Conservation (phyloP, 1,139 yeast species). For the Blastobotrys niveus region DNA sequence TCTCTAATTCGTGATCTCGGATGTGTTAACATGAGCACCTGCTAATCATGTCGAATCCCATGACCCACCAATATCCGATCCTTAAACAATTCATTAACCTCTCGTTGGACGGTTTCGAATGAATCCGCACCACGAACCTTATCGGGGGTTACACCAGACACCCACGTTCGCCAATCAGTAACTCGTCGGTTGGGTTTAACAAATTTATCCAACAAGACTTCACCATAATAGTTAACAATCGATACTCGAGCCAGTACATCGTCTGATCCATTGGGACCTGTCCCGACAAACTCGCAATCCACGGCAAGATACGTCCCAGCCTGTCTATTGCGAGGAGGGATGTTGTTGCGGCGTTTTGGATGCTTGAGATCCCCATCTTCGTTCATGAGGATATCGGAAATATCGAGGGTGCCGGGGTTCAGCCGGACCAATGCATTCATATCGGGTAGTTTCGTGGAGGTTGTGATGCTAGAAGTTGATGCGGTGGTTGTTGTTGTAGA, state of each 20-base stretch:
- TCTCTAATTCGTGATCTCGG: conserved; percentile 64
- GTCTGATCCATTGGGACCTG: conserved; percentile 62
- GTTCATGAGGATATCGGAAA: background rate
- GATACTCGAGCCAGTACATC: conserved; percentile 84
- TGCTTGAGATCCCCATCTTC: background rate
- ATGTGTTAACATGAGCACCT: conserved; percentile 59
- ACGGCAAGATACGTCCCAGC: conserved; percentile 72
- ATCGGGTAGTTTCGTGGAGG: too few relatives aligned
- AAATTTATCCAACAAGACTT: conserved; percentile 60
- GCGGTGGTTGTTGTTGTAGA: too few relatives aligned
- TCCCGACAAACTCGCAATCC: conserved; percentile 94
- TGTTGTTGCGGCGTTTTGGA: too few relatives aligned
- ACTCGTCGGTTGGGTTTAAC: conserved; percentile 73
- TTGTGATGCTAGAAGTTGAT: too few relatives aligned
- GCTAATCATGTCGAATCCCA: conserved; percentile 74
- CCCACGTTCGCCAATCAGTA: conserved; percentile 91
- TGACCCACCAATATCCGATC: conserved; percentile 69
- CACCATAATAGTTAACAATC: conserved; percentile 76
- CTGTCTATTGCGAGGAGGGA: too few relatives aligned
- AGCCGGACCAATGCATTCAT: too few relatives aligned
- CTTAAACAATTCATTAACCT: conserved; percentile 42
- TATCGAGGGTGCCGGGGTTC: background rate
- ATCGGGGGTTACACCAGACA: conserved; percentile 74
- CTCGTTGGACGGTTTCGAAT: conserved; percentile 59
- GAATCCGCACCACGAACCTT: conserved; percentile 63